Evolutionary conservation across 352 stramenopile species (phyloP).

Genomic region (Pythium inflatum): DNA sequence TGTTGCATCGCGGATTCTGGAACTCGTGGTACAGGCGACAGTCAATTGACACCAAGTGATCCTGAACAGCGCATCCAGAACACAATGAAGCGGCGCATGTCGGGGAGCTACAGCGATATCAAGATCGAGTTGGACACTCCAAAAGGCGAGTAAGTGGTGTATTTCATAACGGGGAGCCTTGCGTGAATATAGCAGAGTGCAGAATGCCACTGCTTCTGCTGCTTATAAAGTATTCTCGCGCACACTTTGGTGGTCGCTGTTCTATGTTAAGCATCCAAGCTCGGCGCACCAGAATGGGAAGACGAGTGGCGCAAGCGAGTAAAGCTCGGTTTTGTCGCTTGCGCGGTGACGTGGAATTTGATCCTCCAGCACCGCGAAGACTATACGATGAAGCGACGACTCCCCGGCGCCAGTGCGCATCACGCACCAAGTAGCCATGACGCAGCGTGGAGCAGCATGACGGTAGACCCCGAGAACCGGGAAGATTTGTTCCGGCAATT

Average conservation of each 20-base stretch:
- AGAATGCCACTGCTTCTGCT: no score
- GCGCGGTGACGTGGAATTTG: not conserved
- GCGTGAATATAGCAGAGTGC: conserved; percentile 14
- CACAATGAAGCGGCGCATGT: conserved; percentile 63
- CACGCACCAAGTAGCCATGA: not conserved
- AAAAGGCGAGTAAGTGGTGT: conserved; percentile 36
- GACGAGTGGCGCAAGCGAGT: not conserved
- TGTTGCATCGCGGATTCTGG: conserved; percentile 1
- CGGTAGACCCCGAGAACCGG: not conserved
- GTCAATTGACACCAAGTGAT: conserved; percentile 47
- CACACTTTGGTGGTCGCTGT: not conserved
- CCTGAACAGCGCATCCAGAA: conserved; percentile 77
- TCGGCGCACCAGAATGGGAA: not conserved
- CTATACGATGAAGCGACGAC: conserved; percentile 28
- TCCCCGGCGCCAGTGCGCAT: not conserved
- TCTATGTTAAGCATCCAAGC: conserved; percentile 11
- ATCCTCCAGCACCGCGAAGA: not conserved
- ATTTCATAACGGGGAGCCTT: not conserved
- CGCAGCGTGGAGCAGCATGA: not conserved
- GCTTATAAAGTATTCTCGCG: no score
- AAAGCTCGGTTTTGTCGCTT: not conserved
- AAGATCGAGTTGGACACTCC: conserved; percentile 72
- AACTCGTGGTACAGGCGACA: conserved; percentile 9
- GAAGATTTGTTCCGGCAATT: conserved; percentile 11
- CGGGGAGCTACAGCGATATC: conserved; percentile 83